A percentile compares a stretch with the other conserved stretches of the same genome.
Evolutionary conservation across 164 flowering plant species (phyloP).

Genomic region (Umbellularia californica): DNA sequence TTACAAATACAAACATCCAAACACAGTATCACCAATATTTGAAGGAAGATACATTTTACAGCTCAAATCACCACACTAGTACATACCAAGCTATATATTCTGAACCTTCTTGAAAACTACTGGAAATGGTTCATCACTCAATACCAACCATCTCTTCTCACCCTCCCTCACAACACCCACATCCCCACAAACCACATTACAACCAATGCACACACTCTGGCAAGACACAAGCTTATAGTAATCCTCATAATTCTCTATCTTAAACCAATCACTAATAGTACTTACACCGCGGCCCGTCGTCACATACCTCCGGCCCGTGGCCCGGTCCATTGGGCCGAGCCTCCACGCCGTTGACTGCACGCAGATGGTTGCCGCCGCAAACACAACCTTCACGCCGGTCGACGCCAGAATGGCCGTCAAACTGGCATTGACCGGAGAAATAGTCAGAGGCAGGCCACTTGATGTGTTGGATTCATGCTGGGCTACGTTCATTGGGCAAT

Average conservation of each 20-base stretch:
- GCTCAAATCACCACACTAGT: too few relatives aligned
- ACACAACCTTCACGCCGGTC: slow-evolving; percentile 18
- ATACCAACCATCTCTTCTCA: slow-evolving; percentile 18
- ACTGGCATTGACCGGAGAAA: slow-evolving; percentile 4
- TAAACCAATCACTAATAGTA: slow-evolving; percentile 24
- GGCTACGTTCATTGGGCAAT: slow-evolving; percentile 19
- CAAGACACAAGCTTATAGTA: slow-evolving; percentile 20
- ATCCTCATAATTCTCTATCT: slow-evolving; percentile 18
- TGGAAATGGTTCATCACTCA: slow-evolving; percentile 6
- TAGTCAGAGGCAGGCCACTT: slow-evolving; percentile 17
- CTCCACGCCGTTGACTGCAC: slow-evolving; percentile 29
- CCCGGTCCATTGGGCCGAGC: slow-evolving; percentile 8
- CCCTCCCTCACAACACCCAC: slow-evolving; percentile 11
- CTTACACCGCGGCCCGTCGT: slow-evolving; percentile 2
- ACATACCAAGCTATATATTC: neutral
- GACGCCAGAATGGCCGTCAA: slow-evolving; percentile 5
- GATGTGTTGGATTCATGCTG: slow-evolving; percentile 11
- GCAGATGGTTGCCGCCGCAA: slow-evolving; percentile 21
- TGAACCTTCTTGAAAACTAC: slow-evolving; percentile 14
- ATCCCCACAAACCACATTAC: slow-evolving; percentile 12
- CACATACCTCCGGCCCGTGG: slow-evolving; percentile 19
- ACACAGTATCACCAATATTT: too few relatives aligned
- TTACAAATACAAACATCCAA: too few relatives aligned
- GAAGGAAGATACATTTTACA: too few relatives aligned
- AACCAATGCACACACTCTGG: slow-evolving; percentile 12